These are phyloP conservation scores for Sclerospora graminicola DNA, from an alignment of 352 stramenopile species.

Conservation along the genomic window DNA sequence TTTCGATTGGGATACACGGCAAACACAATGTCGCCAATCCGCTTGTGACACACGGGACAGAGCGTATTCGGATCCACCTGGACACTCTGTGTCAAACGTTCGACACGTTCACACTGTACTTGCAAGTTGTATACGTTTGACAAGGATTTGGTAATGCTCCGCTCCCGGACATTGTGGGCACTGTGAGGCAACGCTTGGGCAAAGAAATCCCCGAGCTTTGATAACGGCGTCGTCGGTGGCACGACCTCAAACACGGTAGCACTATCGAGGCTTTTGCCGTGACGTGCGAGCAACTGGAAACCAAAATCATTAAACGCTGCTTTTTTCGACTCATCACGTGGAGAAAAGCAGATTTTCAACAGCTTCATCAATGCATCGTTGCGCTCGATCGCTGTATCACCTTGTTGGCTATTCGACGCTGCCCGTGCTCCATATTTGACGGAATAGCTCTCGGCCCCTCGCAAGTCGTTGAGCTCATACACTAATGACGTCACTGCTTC, in stretches of 20 bases:
- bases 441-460: slow-evolving; percentile 73
- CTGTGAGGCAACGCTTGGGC: slow-evolving; percentile 68
- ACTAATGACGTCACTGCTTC: slow-evolving; percentile 69
- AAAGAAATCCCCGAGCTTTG: slow-evolving; percentile 81
- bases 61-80: slow-evolving; percentile 75
- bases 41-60: slow-evolving; percentile 77
- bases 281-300: slow-evolving; percentile 62
- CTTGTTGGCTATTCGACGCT: slow-evolving; percentile 22
- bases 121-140: slow-evolving; percentile 87
- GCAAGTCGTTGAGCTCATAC: slow-evolving; percentile 71
- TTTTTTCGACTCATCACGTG: slow-evolving; percentile 69
- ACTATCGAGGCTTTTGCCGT: slow-evolving; percentile 73
- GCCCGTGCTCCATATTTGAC: slow-evolving; percentile 58
- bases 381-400: slow-evolving; percentile 29
- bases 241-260: slow-evolving; percentile 58
- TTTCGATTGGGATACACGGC: slow-evolving; percentile 80
- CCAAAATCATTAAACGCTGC: slow-evolving; percentile 70
- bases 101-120: slow-evolving; percentile 78
- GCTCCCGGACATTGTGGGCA: slow-evolving; percentile 75
- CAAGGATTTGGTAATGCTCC: slow-evolving; percentile 67
- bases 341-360: slow-evolving; percentile 73
- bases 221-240: slow-evolving; percentile 51
- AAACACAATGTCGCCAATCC: slow-evolving; percentile 85
- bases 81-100: slow-evolving; percentile 64
- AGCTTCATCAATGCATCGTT: slow-evolving; percentile 72